Base-by-base conservation (phyloP, 257 asterid genomes). In the Fraxinus pennsylvanica region DNA sequence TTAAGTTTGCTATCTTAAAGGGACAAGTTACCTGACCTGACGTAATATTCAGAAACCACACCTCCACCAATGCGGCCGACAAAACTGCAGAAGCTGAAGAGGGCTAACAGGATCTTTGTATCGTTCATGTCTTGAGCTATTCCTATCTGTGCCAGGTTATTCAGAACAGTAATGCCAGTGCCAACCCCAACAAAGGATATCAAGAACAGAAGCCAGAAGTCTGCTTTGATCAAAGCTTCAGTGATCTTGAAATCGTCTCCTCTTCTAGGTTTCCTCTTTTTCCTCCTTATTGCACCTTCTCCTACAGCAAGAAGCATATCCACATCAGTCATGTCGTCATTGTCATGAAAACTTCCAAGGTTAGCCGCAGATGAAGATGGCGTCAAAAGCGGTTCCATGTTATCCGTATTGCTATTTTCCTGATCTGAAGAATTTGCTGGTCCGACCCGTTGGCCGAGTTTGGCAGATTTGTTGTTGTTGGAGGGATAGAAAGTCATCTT, bases 31-130 rank as follows among this genome's bases (percentile, higher is more conserved):
- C 22, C 88, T 43, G 68, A 90, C 97, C 96, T 88, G 82, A 88
- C 91, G 39, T 83, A 78, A 80, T 79, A 74, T 72, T 92, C 96
- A 25, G 97, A 92, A 74, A 89, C n/a, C 45, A 82, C 85, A 30
- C 97, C 97, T 27, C 94, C 97, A 70, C 96, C 96, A 81, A 92
- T 94, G 27, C 97, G 91, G 52, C 97, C 97, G 1, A 74, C 82
- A 77, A 92, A 92, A 84, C 88, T 92, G 82, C 88, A 86, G 81
- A 92, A 92, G 80, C 97, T 89, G 84, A 92, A 90, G 74, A 92
- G 83, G 21, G 91, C 86, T 63, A 90, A 75, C 39, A 92, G 84
- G 77, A 92, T 32, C 74, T 84, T 90, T 0, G 96, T 90, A 78
- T 89, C 87, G 0, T 84, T 74, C 85, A 87, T 81, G 73, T 85